Conservation (phyloP, 441 rosid species). For the Adansonia rubrostipa region DNA sequence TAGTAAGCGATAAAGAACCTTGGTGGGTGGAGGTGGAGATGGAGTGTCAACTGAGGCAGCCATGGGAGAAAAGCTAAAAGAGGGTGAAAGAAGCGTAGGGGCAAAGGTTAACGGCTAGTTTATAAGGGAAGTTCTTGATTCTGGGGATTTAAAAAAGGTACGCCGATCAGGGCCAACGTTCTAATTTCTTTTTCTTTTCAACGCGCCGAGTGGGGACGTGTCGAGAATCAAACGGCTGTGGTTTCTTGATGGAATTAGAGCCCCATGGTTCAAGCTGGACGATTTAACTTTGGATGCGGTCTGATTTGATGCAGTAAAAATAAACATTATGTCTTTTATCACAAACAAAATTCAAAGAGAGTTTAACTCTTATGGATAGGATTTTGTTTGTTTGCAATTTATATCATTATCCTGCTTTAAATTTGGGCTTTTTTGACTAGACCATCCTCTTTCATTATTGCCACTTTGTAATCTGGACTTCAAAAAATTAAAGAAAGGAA, state of each 20-base stretch:
- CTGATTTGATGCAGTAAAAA: not conserved
- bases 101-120: conserved; percentile 68
- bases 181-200: not conserved
- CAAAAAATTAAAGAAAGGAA: not conserved
- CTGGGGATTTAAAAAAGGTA: conserved; percentile 45
- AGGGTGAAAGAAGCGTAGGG: conserved; percentile 9
- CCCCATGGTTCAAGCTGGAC: not conserved
- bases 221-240: too few relatives aligned
- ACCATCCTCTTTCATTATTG: too few relatives aligned
- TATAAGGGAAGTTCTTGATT: conserved; percentile 19
- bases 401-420: too few relatives aligned
- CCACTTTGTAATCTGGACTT: not conserved
- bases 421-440: too few relatives aligned
- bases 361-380: too few relatives aligned
- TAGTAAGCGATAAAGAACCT: conserved; percentile 31
- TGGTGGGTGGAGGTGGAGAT: conserved; percentile 46
- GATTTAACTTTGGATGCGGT: not conserved
- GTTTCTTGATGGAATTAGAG: not conserved
- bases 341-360: too few relatives aligned
- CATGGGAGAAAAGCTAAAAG: conserved; percentile 44
- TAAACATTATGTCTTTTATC: not conserved
- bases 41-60: conserved; percentile 62
- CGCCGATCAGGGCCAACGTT: not conserved
- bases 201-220: too few relatives aligned
- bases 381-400: too few relatives aligned